Evolutionary conservation across 2,329 filamentous ascomycete species (phyloP), one percentile per base, ranked within the genome.

Genomic region (Clarireedia homoeocarpa): DNA sequence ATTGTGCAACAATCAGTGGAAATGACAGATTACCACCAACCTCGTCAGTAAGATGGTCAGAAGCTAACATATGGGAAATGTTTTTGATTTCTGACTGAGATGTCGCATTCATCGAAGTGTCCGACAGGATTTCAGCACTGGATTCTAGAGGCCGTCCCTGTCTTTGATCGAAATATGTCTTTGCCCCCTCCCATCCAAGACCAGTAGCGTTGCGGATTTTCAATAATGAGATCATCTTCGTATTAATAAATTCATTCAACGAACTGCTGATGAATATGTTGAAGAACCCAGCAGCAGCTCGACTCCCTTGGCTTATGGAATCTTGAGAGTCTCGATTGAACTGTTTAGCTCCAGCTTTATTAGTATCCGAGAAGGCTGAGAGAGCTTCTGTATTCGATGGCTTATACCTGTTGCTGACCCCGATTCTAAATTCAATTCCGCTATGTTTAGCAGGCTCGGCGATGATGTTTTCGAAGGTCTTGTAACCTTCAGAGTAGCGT

Each of bases 321-420:
- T 7, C 3, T n/a, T 27, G 30, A 27, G 36, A 59, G 42, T 44
- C 46, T 10, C 46, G 34, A 15, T 62, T 60, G 15, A 58, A 27
- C 23, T 36, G 10, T 34, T 57, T 57, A 5, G 12, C 61, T 23
- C 57, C 50, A 36, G 62, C 51, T 51, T 60, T 64, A 9, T 57
- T 61, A 27, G 40, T 47, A 48, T 64, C 64, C 4, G 64, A 60
- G 51, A 75, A 75, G 1, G 72, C 71, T 17, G 60, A 65, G 4
- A 67, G 55, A 0, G 72, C 73, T 30, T 73, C 66, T n/a, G 56
- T 38, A 5, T 77, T 51, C 0, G 79, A 81, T 0, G 90, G 89
- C 63, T 91, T 94, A 69, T 91, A 89, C 3, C 71, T 76, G n/a
- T 77, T 73, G 64, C 86, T 86, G 54, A 88, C 81, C 1, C 88